phyloP scores from a whole-genome alignment of 805 yeast species.

The Teunomyces cretensis region DNA sequence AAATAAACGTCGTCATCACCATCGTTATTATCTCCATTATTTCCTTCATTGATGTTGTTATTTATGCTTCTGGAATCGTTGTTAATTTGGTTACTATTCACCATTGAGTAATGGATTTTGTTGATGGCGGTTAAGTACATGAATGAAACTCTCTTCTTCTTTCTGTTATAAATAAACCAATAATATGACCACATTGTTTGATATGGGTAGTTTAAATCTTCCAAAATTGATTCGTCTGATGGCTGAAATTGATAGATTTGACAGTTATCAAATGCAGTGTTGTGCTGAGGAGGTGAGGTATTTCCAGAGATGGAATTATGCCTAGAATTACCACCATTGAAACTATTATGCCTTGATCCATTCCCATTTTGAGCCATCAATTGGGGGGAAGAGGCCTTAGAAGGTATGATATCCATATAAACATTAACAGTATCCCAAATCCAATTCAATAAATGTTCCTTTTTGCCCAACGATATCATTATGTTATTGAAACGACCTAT shows the following conservation, averaged over 20 bases:
- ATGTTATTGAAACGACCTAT: conserved; percentile 74
- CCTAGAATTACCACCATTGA: conserved; percentile 6
- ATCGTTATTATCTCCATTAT: conserved; percentile 24
- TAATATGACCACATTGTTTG: conserved; percentile 70
- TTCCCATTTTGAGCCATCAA: conserved; percentile 17
- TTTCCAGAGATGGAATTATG: conserved; percentile 2
- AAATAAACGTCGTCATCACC: conserved; percentile 23
- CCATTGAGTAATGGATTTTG: conserved; percentile 35
- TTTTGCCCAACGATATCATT: conserved; percentile 51
- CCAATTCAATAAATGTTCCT: conserved; percentile 50
- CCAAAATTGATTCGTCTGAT: conserved; percentile 58
- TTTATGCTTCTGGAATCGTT: conserved; percentile 15
- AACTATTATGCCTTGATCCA: conserved; percentile 29
- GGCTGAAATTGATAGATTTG: conserved; percentile 64
- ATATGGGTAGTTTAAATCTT: conserved; percentile 52
- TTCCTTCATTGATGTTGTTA: conserved; percentile 21
- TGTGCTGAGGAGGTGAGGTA: conserved; percentile 4
- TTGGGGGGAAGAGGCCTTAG: conserved; percentile 24
- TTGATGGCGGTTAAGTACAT: conserved; percentile 61
- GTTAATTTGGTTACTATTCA: conserved; percentile 23
- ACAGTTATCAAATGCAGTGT: conserved; percentile 28
- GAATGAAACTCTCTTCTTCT: conserved; percentile 87
- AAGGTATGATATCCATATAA: conserved; percentile 66
- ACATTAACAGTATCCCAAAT: conserved; percentile 87
- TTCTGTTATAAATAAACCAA: conserved; percentile 91